Conservation (phyloP, 441 rosid species). For the Pelargonium cotyledonis region DNA sequence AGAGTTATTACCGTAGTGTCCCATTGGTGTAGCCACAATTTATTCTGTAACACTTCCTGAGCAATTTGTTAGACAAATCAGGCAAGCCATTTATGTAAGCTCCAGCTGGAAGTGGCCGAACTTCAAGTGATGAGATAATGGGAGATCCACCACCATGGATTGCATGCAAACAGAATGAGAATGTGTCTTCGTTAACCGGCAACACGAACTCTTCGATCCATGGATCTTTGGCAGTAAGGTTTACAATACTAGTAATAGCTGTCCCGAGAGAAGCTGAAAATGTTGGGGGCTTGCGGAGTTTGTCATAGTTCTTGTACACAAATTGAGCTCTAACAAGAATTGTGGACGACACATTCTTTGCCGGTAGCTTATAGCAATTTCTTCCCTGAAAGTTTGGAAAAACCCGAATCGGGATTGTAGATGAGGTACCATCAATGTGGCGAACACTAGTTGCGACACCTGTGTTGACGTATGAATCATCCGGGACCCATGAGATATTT, state of each 20-base stretch:
- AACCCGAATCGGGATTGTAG: conserved; percentile 41
- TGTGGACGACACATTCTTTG: conserved; percentile 40
- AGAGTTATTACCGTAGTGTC: conserved; percentile 41
- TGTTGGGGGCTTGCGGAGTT: conserved; percentile 55
- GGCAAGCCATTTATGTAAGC: conserved; percentile 51
- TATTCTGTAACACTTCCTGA: conserved; percentile 57
- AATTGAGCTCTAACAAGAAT: conserved; percentile 67
- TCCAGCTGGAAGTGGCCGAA: conserved; percentile 67
- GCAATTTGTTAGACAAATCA: conserved; percentile 33
- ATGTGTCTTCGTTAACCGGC: conserved; percentile 41
- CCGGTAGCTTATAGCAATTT: conserved; percentile 55
- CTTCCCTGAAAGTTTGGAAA: conserved; percentile 47
- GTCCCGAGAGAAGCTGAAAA: conserved; percentile 67
- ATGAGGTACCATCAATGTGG: conserved; percentile 31
- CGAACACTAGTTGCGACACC: conserved; percentile 48
- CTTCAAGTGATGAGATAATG: conserved; percentile 68
- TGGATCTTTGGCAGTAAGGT: conserved; percentile 61
- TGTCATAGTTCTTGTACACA: conserved; percentile 67
- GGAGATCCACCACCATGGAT: conserved; percentile 55
- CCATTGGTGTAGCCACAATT: conserved; percentile 62
- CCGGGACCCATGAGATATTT: conserved; percentile 65
- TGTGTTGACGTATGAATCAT: conserved; percentile 39
- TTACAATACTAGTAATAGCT: conserved; percentile 44
- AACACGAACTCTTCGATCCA: conserved; percentile 75
- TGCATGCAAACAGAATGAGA: conserved; percentile 48